Conservation (phyloP, 495 filamentous ascomycete genomes). For the Podospora appendiculata region DNA sequence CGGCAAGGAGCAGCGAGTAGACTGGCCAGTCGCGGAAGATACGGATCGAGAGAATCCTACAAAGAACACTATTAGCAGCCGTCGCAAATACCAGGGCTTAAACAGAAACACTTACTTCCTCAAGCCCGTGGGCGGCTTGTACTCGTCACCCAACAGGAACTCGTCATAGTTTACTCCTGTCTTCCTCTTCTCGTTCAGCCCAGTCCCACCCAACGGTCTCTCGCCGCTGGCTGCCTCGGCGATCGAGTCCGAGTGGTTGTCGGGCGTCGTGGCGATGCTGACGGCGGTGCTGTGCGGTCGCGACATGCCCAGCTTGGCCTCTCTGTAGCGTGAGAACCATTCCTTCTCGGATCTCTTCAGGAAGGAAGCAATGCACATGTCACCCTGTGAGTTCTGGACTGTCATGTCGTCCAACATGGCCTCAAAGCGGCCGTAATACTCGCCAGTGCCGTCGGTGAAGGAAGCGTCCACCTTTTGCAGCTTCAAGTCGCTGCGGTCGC, state of each 20-base stretch:
- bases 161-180: slow-evolving; percentile 24
- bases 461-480: slow-evolving; percentile 29
- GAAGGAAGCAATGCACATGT: slow-evolving; percentile 54
- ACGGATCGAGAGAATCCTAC: background rate
- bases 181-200: background rate
- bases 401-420: slow-evolving; percentile 41
- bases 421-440: slow-evolving; percentile 47
- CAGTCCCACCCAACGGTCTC: background rate
- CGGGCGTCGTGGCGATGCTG: background rate
- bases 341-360: slow-evolving; percentile 51
- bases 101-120: slow-evolving; percentile 23
- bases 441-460: slow-evolving; percentile 49
- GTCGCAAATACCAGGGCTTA: background rate
- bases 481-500: slow-evolving; percentile 9
- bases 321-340: slow-evolving; percentile 48
- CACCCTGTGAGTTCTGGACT: slow-evolving; percentile 41
- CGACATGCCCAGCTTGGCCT: slow-evolving; percentile 34
- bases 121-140: slow-evolving; percentile 54
- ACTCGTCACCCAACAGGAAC: slow-evolving; percentile 53
- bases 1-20: slow-evolving; percentile 61
- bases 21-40: slow-evolving; percentile 7
- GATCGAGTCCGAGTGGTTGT: slow-evolving; percentile 2
- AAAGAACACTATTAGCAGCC: background rate
- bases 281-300: background rate
- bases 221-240: background rate